Evolutionary conservation across 371 early-diverging fungal species (phyloP).

Genomic region (Rhizopus delemar): DNA sequence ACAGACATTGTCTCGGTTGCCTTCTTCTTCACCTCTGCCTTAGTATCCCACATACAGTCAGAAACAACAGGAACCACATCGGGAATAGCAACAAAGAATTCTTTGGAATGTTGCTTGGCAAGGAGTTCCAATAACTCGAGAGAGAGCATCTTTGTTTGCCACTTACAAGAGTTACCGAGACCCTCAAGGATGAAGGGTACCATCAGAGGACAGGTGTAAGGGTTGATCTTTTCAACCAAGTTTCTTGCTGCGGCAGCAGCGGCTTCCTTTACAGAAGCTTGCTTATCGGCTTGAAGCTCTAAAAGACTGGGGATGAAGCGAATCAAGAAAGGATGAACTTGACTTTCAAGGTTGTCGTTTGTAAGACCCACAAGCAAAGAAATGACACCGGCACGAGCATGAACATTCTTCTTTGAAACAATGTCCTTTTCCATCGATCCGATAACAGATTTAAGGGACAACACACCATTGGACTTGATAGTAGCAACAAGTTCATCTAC

Average conservation of each 20-base stretch:
- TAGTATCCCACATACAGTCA: constrained; percentile 76
- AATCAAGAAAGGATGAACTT: constrained; percentile 64
- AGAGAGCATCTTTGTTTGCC: constrained; percentile 75
- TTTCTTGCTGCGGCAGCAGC: constrained; percentile 59
- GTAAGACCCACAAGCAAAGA: constrained; percentile 62
- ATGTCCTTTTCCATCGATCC: constrained; percentile 56
- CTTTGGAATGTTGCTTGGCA: constrained; percentile 56
- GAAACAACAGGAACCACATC: constrained; percentile 73
- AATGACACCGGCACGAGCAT: constrained; percentile 67
- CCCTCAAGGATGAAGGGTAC: constrained; percentile 63
- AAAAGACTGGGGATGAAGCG: constrained; percentile 57
- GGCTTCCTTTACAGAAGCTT: constrained; percentile 59
- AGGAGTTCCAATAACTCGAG: constrained; percentile 57
- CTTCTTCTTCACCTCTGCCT: constrained; percentile 60
- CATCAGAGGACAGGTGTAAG: constrained; percentile 55
- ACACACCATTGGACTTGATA: constrained; percentile 55
- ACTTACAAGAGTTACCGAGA: constrained; percentile 69
- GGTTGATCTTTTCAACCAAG: constrained; percentile 51
- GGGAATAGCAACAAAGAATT: constrained; percentile 63
- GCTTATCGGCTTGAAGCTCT: constrained; percentile 71
- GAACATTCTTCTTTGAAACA: constrained; percentile 64
- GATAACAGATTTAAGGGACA: constrained; percentile 59
- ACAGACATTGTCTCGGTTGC: constrained; percentile 56
- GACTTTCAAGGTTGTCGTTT: constrained; percentile 44
- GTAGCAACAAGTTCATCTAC: constrained; percentile 55